These are phyloP conservation scores for Barnettozyma siamensis DNA, from an alignment of 805 yeast genomes.

Conservation along the genomic window DNA sequence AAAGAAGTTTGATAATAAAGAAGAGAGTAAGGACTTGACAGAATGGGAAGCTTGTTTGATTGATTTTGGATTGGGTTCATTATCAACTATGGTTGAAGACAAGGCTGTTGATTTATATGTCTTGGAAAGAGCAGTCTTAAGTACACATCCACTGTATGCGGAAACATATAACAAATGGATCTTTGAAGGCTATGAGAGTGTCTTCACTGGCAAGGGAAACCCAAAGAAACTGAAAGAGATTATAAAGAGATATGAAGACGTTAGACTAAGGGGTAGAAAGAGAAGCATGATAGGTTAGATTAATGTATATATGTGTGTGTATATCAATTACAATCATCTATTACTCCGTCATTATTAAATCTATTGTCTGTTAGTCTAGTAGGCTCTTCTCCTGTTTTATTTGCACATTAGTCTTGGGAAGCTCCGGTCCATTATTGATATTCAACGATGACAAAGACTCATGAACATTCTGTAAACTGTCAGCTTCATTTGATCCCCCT, in stretches of 20 bases:
- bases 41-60: constrained; percentile 55
- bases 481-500: no score
- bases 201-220: constrained; percentile 32
- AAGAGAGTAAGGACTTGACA: constrained; percentile 3
- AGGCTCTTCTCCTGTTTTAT: no score
- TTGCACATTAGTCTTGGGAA: no score
- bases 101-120: constrained; percentile 97
- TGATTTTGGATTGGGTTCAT: constrained; percentile 87
- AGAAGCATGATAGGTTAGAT: constrained; percentile 82
- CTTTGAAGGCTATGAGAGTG: constrained; percentile 57
- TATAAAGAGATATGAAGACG: constrained; percentile 66
- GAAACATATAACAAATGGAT: constrained; percentile 62
- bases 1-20: constrained; percentile 9
- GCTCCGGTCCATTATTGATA: constrained; percentile 4
- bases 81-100: constrained; percentile 74
- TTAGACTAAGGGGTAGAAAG: constrained; percentile 88
- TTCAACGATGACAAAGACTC: constrained; percentile 17
- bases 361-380: no score
- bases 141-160: constrained; percentile 82
- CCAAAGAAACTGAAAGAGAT: constrained; percentile 45
- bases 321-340: no score
- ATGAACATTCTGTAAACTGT: constrained; percentile 6
- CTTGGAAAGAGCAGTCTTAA: constrained; percentile 80
- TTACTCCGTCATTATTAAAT: no score
- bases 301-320: no score